Evolutionary conservation across 352 stramenopile species (phyloP).

Genomic region (Halophytophthora polymorphica): DNA sequence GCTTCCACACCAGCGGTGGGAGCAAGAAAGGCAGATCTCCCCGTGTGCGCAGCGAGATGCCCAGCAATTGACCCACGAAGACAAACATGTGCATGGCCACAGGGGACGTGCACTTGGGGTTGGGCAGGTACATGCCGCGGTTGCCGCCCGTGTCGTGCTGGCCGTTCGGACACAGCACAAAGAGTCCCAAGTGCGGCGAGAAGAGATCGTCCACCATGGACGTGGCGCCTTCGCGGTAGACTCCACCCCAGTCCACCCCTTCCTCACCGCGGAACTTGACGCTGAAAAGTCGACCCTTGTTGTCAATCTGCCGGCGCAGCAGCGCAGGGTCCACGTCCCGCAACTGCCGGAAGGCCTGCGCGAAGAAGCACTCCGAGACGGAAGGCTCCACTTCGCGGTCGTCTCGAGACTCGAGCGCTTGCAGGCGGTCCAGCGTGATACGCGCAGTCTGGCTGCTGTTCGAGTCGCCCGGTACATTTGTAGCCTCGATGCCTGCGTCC

Average conservation of each 20-base stretch:
- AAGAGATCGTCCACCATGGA: constrained; percentile 90
- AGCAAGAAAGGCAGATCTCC: constrained; percentile 92
- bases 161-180: constrained; percentile 83
- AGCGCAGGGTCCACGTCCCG: constrained; percentile 78
- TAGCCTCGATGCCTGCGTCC: constrained; percentile 79
- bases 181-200: constrained; percentile 79
- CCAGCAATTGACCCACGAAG: constrained; percentile 93
- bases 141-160: constrained; percentile 86
- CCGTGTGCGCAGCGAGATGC: constrained; percentile 91
- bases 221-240: constrained; percentile 86
- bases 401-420: constrained; percentile 84
- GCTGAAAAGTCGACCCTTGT: constrained; percentile 83
- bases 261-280: constrained; percentile 89
- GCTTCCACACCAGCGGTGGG: constrained; percentile 92
- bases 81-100: constrained; percentile 91
- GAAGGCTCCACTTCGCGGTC: constrained; percentile 85
- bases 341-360: constrained; percentile 91
- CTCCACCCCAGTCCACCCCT: constrained; percentile 87
- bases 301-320: constrained; percentile 88
- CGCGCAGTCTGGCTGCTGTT: constrained; percentile 57
- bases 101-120: constrained; percentile 85
- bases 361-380: constrained; percentile 92
- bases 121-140: constrained; percentile 86
- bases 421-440: constrained; percentile 83
- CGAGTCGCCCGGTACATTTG: constrained; percentile 47